A percentile compares a stretch with the other conserved stretches of the same genome.
Conservation (phyloP, 1,139 yeast genomes). For the Diutina mesorugosa region DNA sequence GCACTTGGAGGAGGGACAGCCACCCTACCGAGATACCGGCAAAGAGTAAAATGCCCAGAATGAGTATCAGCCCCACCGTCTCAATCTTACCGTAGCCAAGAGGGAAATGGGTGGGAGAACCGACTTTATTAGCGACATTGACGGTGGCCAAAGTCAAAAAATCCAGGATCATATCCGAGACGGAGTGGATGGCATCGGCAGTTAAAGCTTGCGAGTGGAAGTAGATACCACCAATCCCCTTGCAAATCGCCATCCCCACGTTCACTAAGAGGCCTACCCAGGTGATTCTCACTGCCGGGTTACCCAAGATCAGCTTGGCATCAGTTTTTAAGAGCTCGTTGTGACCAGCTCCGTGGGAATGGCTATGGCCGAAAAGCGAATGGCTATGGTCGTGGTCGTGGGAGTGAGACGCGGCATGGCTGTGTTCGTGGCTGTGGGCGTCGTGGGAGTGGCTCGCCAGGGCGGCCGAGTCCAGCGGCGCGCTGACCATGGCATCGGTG, state of each 20-base stretch:
- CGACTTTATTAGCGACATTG: conserved; percentile 57
- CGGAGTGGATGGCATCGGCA: conserved; percentile 91
- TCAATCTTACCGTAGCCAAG: conserved; percentile 90
- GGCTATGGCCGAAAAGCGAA: conserved; percentile 8
- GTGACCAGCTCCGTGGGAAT: conserved; percentile 23
- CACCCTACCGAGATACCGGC: conserved; percentile 93
- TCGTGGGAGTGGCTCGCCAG: background rate
- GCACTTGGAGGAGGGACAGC: conserved; percentile 61
- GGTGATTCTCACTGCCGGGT: conserved; percentile 88
- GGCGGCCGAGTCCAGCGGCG: background rate
- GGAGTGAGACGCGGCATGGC: background rate
- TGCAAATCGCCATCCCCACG: conserved; percentile 73
- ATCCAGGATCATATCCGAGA: conserved; percentile 83
- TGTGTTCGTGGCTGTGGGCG: background rate
- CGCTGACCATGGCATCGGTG: background rate
- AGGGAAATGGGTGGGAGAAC: conserved; percentile 53
- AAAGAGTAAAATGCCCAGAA: conserved; percentile 64
- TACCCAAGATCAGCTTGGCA: conserved; percentile 22
- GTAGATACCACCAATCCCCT: conserved; percentile 77
- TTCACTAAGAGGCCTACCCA: conserved; percentile 83
- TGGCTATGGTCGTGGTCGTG: conserved; percentile 12
- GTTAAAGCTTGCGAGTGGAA: conserved; percentile 91
- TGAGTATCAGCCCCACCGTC: conserved; percentile 82
- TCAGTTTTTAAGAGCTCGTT: conserved; percentile 20
- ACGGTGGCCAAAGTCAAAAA: conserved; percentile 83